Evolutionary conservation across 2,329 filamentous ascomycete species (phyloP), one percentile per base, ranked within the genome.

Genomic region (Diplodia scrobiculata): DNA sequence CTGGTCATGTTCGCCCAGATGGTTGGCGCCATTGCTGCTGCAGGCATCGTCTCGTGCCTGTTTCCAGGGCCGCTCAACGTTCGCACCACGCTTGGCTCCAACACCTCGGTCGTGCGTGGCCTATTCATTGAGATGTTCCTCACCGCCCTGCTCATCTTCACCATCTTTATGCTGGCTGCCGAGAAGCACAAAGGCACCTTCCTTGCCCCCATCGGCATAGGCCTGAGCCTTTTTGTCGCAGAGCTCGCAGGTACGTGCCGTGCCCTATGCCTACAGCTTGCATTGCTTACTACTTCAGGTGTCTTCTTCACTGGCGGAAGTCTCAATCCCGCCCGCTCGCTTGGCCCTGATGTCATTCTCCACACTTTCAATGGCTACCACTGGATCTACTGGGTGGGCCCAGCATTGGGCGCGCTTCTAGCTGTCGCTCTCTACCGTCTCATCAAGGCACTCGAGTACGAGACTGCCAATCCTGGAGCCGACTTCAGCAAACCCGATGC

Each of bases 371-470:
- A 79, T 5, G 70, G 73, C 51, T 78, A 82, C 67, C 81, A 83
- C 70, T 83, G 81, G 80, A 81, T 84, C 66, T 84, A 84, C 72
- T 84, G 82, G 82, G 66, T 83, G 53, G 82, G 82, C 0, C 81
- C 81, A 5, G 68, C 76, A 5, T 74, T 83, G 5, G 82, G 82
- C 19, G 72, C 81, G 3, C 65, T 82, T 13, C 66, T 83, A 2
- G 80, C 81, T 13, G 80, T 81, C 2, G 69, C 76, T n/a, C 81
- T 83, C 70, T 83, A 83, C 71, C 77, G 78, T 34, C 72, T 83
- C 67, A 77, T 84, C 73, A 83, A 83, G 70, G 65, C 75, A 21
- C 75, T 83, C 34, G 80, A 83, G 70, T 83, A 83, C 69, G 81
- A 83, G 72, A 82, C 81, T 14, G 80, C 81, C 53, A 83, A 82